A percentile compares a stretch with the other conserved stretches of the same genome.
These are phyloP conservation scores for Trapa bicornis DNA, from an alignment of 345 rosid species.

Conservation along the genomic window DNA sequence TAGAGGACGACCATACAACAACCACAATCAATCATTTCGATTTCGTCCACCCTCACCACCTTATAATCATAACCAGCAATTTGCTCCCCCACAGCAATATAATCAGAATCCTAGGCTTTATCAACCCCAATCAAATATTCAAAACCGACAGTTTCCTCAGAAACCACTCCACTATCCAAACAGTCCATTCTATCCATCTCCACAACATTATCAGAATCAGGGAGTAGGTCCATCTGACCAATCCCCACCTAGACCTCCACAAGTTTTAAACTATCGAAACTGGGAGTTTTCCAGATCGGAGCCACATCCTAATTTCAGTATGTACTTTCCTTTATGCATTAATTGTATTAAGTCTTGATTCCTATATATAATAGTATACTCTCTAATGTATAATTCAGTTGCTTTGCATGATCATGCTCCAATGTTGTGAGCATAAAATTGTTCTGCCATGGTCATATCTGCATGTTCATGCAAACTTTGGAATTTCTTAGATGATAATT, in stretches of 20 bases:
- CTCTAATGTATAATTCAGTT: background rate
- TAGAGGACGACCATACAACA: slow-evolving; percentile 6
- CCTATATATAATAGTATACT: background rate
- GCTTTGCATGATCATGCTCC: background rate
- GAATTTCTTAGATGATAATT: background rate
- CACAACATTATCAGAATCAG: slow-evolving; percentile 19
- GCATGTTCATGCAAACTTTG: background rate
- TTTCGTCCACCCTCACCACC: slow-evolving; percentile 3
- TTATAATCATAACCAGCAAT: slow-evolving; percentile 9
- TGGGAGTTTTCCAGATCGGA: slow-evolving; percentile 59
- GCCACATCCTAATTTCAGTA: slow-evolving; percentile 53
- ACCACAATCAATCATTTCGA: slow-evolving; percentile 1
- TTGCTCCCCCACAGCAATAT: slow-evolving; percentile 10
- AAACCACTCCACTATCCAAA: slow-evolving; percentile 18
- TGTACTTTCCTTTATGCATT: background rate
- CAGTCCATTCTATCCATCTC: slow-evolving; percentile 22
- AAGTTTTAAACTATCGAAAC: slow-evolving; percentile 52
- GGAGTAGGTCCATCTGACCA: slow-evolving; percentile 27
- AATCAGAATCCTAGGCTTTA: slow-evolving; percentile 6
- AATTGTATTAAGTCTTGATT: background rate
- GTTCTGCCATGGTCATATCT: background rate
- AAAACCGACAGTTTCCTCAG: slow-evolving; percentile 10
- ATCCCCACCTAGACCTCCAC: slow-evolving; percentile 30
- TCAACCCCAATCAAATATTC: slow-evolving; percentile 17
- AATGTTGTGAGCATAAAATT: background rate